A percentile compares a stretch with the other conserved stretches of the same genome.
These are phyloP conservation scores for Bruguiera parviflora DNA, from an alignment of 345 rosid species.

Conservation along the genomic window DNA sequence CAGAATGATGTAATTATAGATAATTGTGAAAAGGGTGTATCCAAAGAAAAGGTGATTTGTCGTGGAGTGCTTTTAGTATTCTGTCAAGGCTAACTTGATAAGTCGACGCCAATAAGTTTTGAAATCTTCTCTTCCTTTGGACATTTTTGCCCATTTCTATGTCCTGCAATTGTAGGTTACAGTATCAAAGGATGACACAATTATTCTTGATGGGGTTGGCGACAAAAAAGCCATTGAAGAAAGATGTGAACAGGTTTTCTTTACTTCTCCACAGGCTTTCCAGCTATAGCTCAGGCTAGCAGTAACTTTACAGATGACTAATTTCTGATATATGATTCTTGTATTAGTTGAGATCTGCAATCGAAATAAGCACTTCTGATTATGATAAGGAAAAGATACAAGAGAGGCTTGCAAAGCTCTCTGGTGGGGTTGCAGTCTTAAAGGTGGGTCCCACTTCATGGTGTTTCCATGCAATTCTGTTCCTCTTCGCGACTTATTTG, in stretches of 20 bases:
- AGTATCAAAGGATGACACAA: conserved; percentile 82
- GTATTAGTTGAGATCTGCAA: conserved; percentile 61
- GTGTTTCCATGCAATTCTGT: background rate
- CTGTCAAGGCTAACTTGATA: background rate
- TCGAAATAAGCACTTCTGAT: conserved; percentile 81
- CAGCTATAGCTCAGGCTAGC: too few species aligned
- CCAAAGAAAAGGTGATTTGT: too few species aligned
- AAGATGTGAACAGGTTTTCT: conserved; percentile 79
- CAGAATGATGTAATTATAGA: too few species aligned
- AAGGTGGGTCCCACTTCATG: conserved; percentile 45
- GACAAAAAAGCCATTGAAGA: conserved; percentile 80
- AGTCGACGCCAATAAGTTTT: background rate
- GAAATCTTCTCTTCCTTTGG: background rate
- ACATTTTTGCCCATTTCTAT: too few species aligned
- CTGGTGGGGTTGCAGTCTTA: conserved; percentile 94
- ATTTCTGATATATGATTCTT: background rate
- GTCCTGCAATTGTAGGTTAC: conserved; percentile 40
- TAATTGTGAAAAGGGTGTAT: too few species aligned
- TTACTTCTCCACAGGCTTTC: too few species aligned
- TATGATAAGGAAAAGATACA: conserved; percentile 92
- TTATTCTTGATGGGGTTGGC: conserved; percentile 90
- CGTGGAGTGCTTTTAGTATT: too few species aligned
- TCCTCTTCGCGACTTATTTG: too few species aligned
- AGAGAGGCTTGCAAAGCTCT: conserved; percentile 90
- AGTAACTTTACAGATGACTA: too few species aligned